Evolutionary conservation across 371 early-diverging fungal species (phyloP).

Genomic region (Circinella minor): DNA sequence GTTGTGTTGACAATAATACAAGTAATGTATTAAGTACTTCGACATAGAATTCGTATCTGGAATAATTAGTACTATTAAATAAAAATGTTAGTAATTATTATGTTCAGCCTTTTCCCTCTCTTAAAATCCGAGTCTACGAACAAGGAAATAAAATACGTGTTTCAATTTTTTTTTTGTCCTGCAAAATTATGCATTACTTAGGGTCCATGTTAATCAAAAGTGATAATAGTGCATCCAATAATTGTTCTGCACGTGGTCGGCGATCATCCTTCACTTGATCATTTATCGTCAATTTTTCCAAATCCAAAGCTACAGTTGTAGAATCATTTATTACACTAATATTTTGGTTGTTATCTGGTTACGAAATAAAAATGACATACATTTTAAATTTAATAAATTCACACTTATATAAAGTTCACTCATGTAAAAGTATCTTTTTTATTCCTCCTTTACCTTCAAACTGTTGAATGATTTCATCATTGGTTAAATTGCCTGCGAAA

Average conservation of each 20-base stretch:
- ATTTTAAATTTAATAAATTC: neutral
- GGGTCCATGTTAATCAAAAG: constrained; percentile 67
- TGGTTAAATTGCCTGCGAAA: constrained; percentile 66
- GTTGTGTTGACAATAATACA: constrained; percentile 68
- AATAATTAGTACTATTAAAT: constrained; percentile 49
- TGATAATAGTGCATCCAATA: constrained; percentile 63
- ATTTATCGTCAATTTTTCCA: constrained; percentile 48
- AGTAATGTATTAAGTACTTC: constrained; percentile 69
- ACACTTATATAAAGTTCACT: neutral
- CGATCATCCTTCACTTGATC: constrained; percentile 39
- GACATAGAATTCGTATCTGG: constrained; percentile 74
- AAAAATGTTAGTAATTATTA: neutral
- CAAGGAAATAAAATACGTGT: neutral
- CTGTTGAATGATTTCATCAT: constrained; percentile 59
- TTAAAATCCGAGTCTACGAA: neutral
- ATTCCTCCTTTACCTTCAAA: constrained; percentile 56
- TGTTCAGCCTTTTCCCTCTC: neutral
- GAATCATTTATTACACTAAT: neutral
- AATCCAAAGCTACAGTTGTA: constrained; percentile 13
- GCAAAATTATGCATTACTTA: constrained; percentile 43
- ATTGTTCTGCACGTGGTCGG: constrained; percentile 57
- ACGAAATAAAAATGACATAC: neutral
- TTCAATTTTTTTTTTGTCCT: neutral
- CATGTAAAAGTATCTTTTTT: neutral
- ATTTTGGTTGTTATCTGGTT: neutral